A percentile compares a stretch with the other conserved stretches of the same genome.
phyloP scores from a whole-genome alignment of 306 rosid species.

The Abrus pulchellus region DNA sequence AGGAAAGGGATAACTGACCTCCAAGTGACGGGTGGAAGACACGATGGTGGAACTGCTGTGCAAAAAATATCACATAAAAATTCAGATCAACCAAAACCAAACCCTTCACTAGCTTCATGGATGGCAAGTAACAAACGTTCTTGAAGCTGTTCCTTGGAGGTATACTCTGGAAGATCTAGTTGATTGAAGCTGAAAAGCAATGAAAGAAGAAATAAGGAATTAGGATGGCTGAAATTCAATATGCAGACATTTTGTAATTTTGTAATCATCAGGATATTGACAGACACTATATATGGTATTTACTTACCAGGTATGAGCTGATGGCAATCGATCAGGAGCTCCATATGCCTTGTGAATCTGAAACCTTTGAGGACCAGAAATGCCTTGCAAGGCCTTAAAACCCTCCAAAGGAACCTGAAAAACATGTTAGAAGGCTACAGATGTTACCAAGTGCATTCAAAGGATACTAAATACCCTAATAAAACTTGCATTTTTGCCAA shows the following conservation, averaged over 20 bases:
- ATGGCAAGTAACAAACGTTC: conserved; percentile 97
- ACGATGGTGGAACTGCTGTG: conserved; percentile 52
- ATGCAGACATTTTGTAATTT: conserved; percentile 8
- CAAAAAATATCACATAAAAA: conserved; percentile 37
- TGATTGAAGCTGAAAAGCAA: conserved; percentile 85
- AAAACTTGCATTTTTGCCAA: background rate
- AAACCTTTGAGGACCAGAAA: conserved; percentile 98
- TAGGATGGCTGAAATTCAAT: conserved; percentile 35
- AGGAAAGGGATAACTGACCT: conserved; percentile 59
- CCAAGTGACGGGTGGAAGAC: conserved; percentile 57
- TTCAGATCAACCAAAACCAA: conserved; percentile 81
- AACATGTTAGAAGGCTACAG: conserved; percentile 41
- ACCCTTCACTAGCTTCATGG: conserved; percentile 98
- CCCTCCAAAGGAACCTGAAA: conserved; percentile 98
- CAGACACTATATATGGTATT: background rate
- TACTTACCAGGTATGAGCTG: conserved; percentile 98
- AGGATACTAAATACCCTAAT: conserved; percentile 26
- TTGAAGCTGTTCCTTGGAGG: conserved; percentile 92
- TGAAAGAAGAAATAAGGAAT: conserved; percentile 24
- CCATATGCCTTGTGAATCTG: conserved; percentile 99
- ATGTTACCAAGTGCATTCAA: conserved; percentile 24
- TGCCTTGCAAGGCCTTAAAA: conserved; percentile 97
- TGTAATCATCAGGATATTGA: background rate
- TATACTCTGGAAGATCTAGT: conserved; percentile 96
- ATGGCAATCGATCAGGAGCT: conserved; percentile 95